These are phyloP conservation scores for Straminergon stramineum DNA, from an alignment of 225 moss, liverwort and hornwort species.

Conservation along the genomic window DNA sequence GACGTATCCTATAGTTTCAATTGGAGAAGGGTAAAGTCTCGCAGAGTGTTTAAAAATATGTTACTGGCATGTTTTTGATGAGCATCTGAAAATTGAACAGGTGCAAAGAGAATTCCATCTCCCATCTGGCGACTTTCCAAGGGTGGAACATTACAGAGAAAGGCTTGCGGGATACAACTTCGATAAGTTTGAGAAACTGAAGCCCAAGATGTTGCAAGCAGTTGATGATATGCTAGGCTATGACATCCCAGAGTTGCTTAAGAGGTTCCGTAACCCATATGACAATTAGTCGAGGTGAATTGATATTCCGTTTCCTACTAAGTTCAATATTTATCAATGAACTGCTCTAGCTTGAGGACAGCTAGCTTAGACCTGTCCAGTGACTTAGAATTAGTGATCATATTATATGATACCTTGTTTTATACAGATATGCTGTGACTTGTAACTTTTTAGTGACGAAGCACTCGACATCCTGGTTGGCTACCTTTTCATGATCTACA, in stretches of 20 bases:
- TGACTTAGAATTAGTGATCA: neutral
- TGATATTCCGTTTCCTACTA: neutral
- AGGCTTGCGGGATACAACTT: conserved; percentile 69
- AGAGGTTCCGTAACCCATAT: conserved; percentile 85
- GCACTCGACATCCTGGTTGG: neutral
- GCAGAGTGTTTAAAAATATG: too few relatives aligned
- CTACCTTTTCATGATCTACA: neutral
- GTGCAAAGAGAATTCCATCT: conserved; percentile 89
- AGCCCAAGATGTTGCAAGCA: conserved; percentile 80
- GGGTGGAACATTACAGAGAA: conserved; percentile 76
- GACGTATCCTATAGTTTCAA: neutral
- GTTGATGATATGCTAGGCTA: conserved; percentile 99
- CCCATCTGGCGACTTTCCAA: conserved; percentile 87
- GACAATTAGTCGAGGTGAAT: conserved; percentile 20
- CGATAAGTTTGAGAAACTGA: conserved; percentile 84
- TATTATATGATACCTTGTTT: neutral
- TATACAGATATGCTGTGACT: neutral
- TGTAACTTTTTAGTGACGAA: neutral
- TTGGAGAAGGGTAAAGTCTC: neutral
- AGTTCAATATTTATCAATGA: conserved; percentile 8
- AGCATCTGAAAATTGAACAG: conserved; percentile 11
- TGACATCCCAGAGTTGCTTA: conserved; percentile 84
- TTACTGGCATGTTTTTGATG: neutral
- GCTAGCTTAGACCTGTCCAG: neutral
- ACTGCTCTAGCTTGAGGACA: neutral